A percentile compares a stretch with the other conserved stretches of the same genome.
Conservation (phyloP, 106 monocot species). For the Acanthochlamys bracteata region DNA sequence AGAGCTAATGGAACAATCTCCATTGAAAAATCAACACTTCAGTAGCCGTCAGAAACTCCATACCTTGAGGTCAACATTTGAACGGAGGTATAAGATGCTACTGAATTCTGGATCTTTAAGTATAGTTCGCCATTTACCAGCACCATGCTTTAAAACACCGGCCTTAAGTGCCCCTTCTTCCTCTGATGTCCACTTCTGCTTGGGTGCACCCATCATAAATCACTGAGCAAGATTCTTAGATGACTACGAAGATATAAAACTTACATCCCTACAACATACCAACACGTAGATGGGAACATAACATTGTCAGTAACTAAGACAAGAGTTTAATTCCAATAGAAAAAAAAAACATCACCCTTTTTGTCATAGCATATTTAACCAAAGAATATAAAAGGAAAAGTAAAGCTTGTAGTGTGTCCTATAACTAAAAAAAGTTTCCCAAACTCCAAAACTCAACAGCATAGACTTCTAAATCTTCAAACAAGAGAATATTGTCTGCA, state of each 20-base stretch:
- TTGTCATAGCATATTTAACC: too few relatives aligned
- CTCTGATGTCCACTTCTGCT: constrained; percentile 38
- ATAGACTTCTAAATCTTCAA: too few relatives aligned
- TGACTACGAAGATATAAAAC: neutral
- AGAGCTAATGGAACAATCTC: too few relatives aligned
- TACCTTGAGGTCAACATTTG: constrained; percentile 54
- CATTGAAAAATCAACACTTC: neutral
- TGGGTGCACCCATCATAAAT: constrained; percentile 31
- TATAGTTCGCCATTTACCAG: constrained; percentile 40
- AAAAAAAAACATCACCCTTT: too few relatives aligned
- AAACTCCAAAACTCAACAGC: too few relatives aligned
- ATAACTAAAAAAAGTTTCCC: too few relatives aligned
- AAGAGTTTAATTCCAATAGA: too few relatives aligned
- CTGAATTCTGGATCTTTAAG: constrained; percentile 43
- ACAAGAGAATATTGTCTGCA: too few relatives aligned
- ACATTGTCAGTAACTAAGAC: too few relatives aligned
- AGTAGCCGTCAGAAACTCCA: neutral
- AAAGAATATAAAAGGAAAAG: too few relatives aligned
- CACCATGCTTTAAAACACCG: constrained; percentile 32
- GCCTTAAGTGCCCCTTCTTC: constrained; percentile 41
- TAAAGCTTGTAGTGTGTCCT: too few relatives aligned
- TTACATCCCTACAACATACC: neutral
- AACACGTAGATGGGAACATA: too few relatives aligned
- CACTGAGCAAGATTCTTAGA: neutral
- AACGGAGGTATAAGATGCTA: constrained; percentile 23